phyloP scores from a whole-genome alignment of 2,329 filamentous ascomycete genomes.

The Dothistroma septosporum region DNA sequence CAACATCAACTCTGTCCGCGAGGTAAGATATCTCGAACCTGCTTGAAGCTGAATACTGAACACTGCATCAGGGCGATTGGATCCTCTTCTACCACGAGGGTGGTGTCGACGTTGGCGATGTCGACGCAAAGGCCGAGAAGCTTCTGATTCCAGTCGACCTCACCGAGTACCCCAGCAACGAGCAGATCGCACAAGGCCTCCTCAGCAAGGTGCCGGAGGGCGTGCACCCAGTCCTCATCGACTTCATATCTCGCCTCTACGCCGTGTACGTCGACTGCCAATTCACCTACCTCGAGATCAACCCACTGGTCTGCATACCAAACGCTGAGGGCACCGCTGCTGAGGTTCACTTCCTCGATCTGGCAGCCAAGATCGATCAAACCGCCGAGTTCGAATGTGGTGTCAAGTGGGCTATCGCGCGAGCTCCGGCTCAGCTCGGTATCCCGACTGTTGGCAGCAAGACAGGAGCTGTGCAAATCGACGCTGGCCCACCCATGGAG shows the following conservation, averaged over 20 bases:
- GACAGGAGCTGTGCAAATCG: constrained; percentile 79
- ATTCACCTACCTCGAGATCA: constrained; percentile 99
- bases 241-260: constrained; percentile 98
- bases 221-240: constrained; percentile 95
- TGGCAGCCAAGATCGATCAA: constrained; percentile 98
- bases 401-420: constrained; percentile 97
- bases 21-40: constrained; percentile 63
- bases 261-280: constrained; percentile 99
- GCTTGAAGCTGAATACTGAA: constrained; percentile 27
- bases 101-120: constrained; percentile 98
- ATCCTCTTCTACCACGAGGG: constrained; percentile 99
- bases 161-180: constrained; percentile 89
- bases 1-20: constrained; percentile 99
- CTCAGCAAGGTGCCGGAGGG: constrained; percentile 92
- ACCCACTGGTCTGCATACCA: constrained; percentile 96
- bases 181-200: constrained; percentile 78
- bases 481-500: constrained; percentile 96
- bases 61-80: constrained; percentile 77
- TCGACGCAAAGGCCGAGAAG: constrained; percentile 98
- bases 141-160: constrained; percentile 95
- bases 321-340: constrained; percentile 89
- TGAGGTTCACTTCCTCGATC: constrained; percentile 94
- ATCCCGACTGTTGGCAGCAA: constrained; percentile 58
- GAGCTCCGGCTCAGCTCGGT: constrained; percentile 83
- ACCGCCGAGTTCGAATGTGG: constrained; percentile 99